These are phyloP conservation scores for Moricandia arvensis DNA, from an alignment of 345 rosid genomes.

Conservation along the genomic window DNA sequence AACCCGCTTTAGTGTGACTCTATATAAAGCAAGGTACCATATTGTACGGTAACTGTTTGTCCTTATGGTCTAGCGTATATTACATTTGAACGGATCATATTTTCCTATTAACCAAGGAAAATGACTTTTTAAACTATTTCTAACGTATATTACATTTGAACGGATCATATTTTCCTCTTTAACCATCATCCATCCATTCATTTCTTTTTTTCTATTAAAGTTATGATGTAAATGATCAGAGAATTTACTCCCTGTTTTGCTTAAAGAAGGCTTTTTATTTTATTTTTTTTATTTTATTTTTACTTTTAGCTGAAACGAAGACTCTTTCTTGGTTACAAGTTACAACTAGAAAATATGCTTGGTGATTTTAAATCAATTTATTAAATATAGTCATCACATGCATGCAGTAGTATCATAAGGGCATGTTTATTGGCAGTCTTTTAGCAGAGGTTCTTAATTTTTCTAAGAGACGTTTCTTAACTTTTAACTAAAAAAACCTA, in stretches of 20 bases:
- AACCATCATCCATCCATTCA: slow-evolving; percentile 1
- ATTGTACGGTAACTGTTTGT: slow-evolving; percentile 8
- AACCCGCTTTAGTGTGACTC: background rate
- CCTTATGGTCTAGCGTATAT: slow-evolving; percentile 1
- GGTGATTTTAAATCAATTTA: too few relatives aligned
- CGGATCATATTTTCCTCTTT: slow-evolving; percentile 4
- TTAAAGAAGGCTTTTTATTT: background rate
- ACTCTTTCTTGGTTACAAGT: slow-evolving; percentile 3
- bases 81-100: slow-evolving; percentile 10
- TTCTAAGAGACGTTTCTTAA: too few relatives aligned
- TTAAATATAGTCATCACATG: too few relatives aligned
- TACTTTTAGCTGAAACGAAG: slow-evolving; percentile 1
- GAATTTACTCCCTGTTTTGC: background rate
- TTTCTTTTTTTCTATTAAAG: background rate
- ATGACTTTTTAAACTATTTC: too few relatives aligned
- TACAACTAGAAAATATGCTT: background rate
- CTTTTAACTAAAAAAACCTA: too few relatives aligned
- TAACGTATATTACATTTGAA: slow-evolving; percentile 12
- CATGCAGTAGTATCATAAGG: too few relatives aligned
- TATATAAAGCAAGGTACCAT: background rate
- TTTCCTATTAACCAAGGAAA: too few relatives aligned
- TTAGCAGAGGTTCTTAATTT: too few relatives aligned
- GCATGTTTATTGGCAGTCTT: too few relatives aligned
- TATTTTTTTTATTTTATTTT: background rate
- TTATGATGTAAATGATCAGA: background rate